Conservation (phyloP, 2,329 filamentous ascomycete genomes). For the Ceratocystis albifundus region DNA sequence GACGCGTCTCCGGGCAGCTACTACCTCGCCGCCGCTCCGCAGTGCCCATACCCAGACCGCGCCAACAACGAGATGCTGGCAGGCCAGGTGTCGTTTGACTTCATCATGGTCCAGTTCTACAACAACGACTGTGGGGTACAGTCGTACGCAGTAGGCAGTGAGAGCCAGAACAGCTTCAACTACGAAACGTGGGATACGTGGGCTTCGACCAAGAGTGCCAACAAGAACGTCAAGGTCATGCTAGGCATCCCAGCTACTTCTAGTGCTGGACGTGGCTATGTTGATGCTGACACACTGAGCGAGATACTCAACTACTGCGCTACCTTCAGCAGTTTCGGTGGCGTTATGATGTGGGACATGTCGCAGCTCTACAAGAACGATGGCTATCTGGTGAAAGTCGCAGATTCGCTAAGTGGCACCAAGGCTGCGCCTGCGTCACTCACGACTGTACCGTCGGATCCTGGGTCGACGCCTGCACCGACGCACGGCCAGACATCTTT, state of each 20-base stretch:
- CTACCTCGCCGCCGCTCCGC: constrained; percentile 36
- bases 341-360: constrained; percentile 39
- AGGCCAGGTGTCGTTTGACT: constrained; percentile 34
- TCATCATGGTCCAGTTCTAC: constrained; percentile 41
- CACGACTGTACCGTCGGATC: constrained; percentile 22
- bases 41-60: constrained; percentile 32
- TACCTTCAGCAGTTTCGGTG: constrained; percentile 33
- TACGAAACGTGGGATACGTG: constrained; percentile 46
- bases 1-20: constrained; percentile 31
- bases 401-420: constrained; percentile 28
- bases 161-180: constrained; percentile 32
- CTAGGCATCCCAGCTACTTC: constrained; percentile 35
- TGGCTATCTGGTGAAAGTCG: constrained; percentile 42
- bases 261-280: constrained; percentile 34
- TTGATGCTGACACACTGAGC: constrained; percentile 30
- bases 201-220: constrained; percentile 47
- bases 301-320: constrained; percentile 33
- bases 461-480: constrained; percentile 20
- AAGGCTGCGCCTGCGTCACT: neutral
- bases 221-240: constrained; percentile 39
- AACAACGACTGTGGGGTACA: constrained; percentile 48
- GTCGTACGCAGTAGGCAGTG: constrained; percentile 33
- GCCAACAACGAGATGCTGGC: constrained; percentile 33
- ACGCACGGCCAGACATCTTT: constrained; percentile 20
- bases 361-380: constrained; percentile 38